These are phyloP conservation scores for Ilex aquifolium DNA, from an alignment of 257 asterid species.

Conservation along the genomic window DNA sequence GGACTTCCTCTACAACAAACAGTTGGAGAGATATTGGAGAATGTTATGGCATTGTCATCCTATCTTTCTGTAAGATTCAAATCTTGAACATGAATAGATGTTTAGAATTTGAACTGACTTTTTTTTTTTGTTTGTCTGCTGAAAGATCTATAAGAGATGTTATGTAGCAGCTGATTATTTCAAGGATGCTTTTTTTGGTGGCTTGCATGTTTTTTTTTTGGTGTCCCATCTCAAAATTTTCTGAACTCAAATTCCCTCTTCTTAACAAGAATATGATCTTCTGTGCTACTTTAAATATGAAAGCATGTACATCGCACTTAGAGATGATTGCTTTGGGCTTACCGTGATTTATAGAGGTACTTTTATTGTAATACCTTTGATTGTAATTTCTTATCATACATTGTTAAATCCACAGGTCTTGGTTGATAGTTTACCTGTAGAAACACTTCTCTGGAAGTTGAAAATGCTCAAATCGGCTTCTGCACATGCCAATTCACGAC, in stretches of 20 bases:
- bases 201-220: not conserved
- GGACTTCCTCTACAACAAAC: conserved; percentile 40
- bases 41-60: conserved; percentile 42
- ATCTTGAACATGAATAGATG: no score
- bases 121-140: no score
- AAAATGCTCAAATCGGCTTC: conserved; percentile 66
- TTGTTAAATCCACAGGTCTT: conserved; percentile 40
- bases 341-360: no score
- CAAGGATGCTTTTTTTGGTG: not conserved
- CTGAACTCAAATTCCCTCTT: no score
- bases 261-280: no score
- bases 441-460: conserved; percentile 62
- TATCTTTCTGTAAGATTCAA: conserved; percentile 53
- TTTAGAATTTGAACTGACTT: not conserved
- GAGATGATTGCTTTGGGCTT: no score
- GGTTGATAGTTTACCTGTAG: conserved; percentile 36
- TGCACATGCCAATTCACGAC: conserved; percentile 68
- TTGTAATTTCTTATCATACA: not conserved
- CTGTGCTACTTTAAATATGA: no score
- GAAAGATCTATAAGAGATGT: no score
- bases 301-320: no score
- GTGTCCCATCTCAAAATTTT: not conserved
- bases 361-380: no score
- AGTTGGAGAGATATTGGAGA: conserved; percentile 40
- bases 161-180: no score